Evolutionary conservation across 1,284 basidiomycete species (phyloP), one percentile per base, ranked within the genome.

Genomic region (Ganoderma multipileum): DNA sequence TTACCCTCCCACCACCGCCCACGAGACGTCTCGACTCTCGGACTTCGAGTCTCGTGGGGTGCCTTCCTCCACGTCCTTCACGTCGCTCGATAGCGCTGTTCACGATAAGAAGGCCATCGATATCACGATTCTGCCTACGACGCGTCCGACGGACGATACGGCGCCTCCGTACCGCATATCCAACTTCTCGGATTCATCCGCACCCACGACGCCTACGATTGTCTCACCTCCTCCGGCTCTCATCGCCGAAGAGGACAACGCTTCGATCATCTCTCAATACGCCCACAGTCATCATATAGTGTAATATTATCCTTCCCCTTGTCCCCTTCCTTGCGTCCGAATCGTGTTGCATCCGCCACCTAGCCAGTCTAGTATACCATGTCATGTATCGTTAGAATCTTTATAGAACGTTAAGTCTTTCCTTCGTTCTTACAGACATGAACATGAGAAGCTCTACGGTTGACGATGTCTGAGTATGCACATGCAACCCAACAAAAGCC

Each of bases 61-160:
- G 33, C 50, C 61, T 11, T 52, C 61, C 5, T 33, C 61, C 11
- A 23, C 61, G 3, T 63, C 44, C 61, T 38, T 63, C 33, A 44
- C 50, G 33, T 63, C 61, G 2, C 50, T 52, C 61, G 38, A 63
- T 23, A 50, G 44, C 20, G 30, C 23, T 36, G 18, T 23, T 2
- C 44, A 54, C 62, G 47, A 63, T 20, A 50, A 63, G 44, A 63
- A 63, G 36, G 62, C n/a, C 20, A 33, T 39, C 50, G 62, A 63
- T 47, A 23, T 26, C 47, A 39, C 50, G 20, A 39, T 9, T 54
- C 44, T 47, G 16, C 41, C 41, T 16, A 16, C 41, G 41, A 47
- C 44, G 1, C 44, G n/a, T 18, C 20, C 20, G 20, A 20, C n/a
- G 44, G n/a, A 47, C 23, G 44, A 47, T 18, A 9, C 44, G 11